Evolutionary conservation across 2,329 filamentous ascomycete species (phyloP).

Genomic region (Claviceps fusiformis): DNA sequence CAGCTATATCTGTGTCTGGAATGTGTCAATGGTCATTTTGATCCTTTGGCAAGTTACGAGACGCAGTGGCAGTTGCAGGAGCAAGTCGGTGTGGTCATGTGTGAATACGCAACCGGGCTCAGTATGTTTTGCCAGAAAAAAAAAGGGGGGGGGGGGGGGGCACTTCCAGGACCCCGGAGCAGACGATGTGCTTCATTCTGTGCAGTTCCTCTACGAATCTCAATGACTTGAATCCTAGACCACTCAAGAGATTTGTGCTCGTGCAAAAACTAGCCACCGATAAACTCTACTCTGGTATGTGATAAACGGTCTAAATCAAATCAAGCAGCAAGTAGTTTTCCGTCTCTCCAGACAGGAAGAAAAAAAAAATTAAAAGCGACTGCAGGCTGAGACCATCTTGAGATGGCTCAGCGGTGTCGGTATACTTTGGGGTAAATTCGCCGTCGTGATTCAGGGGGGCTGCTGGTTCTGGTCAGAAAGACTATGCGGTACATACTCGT

Average conservation of each 20-base stretch:
- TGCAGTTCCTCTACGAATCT: neutral
- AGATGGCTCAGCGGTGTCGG: no score
- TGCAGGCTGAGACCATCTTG: neutral
- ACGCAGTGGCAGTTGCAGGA: neutral
- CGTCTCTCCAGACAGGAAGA: neutral
- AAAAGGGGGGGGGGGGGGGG: no score
- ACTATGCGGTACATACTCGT: neutral
- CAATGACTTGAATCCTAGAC: neutral
- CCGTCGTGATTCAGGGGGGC: no score
- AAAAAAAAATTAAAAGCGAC: no score
- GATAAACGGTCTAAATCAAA: neutral
- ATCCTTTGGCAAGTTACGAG: neutral
- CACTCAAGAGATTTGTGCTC: neutral
- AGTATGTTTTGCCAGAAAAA: neutral
- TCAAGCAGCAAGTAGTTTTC: no score
- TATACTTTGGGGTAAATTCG: no score
- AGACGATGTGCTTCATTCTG: neutral
- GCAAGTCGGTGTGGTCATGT: neutral
- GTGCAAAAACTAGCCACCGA: neutral
- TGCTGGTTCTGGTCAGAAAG: no score
- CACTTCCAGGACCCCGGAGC: neutral
- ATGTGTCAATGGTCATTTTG: neutral
- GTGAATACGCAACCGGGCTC: neutral
- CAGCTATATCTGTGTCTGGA: neutral
- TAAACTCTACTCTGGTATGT: neutral